These are phyloP conservation scores for Aphanomyces invadans DNA, from an alignment of 352 stramenopile species.

Conservation along the genomic window DNA sequence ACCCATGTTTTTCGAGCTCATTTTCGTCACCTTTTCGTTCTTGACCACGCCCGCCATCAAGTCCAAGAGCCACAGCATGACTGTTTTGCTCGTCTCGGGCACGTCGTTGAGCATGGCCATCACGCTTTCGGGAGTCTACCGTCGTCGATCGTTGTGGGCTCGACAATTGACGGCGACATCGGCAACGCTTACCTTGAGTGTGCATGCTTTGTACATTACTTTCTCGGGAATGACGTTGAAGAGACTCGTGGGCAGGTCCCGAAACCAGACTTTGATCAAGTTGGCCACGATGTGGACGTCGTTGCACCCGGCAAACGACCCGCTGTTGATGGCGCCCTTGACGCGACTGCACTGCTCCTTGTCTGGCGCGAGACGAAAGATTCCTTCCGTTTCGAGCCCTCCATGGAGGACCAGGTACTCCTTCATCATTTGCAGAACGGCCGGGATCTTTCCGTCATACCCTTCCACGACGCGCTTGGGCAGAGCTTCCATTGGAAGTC, in stretches of 20 bases:
- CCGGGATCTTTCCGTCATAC: slow-evolving; percentile 59
- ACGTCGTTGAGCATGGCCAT: slow-evolving; percentile 33
- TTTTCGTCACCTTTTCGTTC: slow-evolving; percentile 61
- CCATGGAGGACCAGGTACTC: slow-evolving; percentile 42
- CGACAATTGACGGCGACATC: background rate
- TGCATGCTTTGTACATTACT: slow-evolving; percentile 43
- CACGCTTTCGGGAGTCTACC: slow-evolving; percentile 34
- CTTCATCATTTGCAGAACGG: slow-evolving; percentile 71
- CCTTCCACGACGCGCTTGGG: slow-evolving; percentile 49
- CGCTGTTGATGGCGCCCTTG: slow-evolving; percentile 66
- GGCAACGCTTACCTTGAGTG: slow-evolving; percentile 32
- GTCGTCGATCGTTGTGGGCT: too few species aligned
- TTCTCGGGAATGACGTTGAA: slow-evolving; percentile 62
- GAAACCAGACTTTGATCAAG: slow-evolving; percentile 82
- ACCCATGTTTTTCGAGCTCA: slow-evolving; percentile 75
- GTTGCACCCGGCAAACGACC: slow-evolving; percentile 42
- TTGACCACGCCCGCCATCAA: slow-evolving; percentile 51
- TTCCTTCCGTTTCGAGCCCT: slow-evolving; percentile 44
- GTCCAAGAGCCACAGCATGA: slow-evolving; percentile 70
- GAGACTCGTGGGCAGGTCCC: slow-evolving; percentile 61
- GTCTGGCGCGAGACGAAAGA: slow-evolving; percentile 74
- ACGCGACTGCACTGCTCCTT: slow-evolving; percentile 43
- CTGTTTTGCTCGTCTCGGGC: slow-evolving; percentile 25
- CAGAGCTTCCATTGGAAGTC: slow-evolving; percentile 48
- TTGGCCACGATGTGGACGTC: slow-evolving; percentile 76